Evolutionary conservation across 129 eudicot genomes (phyloP), one percentile per base, ranked within the genome.

Genomic region (Apium graveolens): DNA sequence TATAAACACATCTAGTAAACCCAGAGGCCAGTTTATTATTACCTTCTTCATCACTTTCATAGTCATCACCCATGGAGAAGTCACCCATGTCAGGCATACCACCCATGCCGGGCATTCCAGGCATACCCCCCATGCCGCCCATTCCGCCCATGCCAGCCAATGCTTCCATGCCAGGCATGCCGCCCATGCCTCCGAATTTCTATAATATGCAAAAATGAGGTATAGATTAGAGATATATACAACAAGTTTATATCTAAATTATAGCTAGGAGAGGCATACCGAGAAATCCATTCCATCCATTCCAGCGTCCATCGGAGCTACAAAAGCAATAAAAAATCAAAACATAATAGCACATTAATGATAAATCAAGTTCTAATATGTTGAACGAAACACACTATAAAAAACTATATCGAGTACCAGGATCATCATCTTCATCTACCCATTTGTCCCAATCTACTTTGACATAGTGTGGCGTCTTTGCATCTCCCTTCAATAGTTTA

Each of bases 371-470:
- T 76, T 31, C 43, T 51, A 41, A 48, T 11, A 29, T 32, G 48
- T 35, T 18, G 5, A 18, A 35, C 3, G 5, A 27, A 68, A 35
- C 4, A 48, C 48, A 29, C 79, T 35, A 4, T 48, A 39, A 20
- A 38, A 51, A 43, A 55, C 76, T 37, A 62, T 18, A 3, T 2
- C 14, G n/a, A 60, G 20, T 85, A 91, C 91, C 93, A 38, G 88
- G 79, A 27, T 91, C 98, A 51, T 94, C 98, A 83, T 95, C 98
- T 80, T 90, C 96, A 76, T 95, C 98, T 10, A 65, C 97, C 98
- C 98, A 95, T 78, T 95, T 95, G 83, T 95, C 98, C 98, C 98
- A 95, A 76, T 95, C 98, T 73, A 95, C 98, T 83, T 95, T 95
- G 76, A 95, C 86, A 73, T 90, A 91, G 82, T 90, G 96, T 4